Percentiles rank a stretch among this genome's conserved stretches.
Evolutionary conservation across 2,329 filamentous ascomycete species (phyloP).

Genomic region (Botrytis deweyae): DNA sequence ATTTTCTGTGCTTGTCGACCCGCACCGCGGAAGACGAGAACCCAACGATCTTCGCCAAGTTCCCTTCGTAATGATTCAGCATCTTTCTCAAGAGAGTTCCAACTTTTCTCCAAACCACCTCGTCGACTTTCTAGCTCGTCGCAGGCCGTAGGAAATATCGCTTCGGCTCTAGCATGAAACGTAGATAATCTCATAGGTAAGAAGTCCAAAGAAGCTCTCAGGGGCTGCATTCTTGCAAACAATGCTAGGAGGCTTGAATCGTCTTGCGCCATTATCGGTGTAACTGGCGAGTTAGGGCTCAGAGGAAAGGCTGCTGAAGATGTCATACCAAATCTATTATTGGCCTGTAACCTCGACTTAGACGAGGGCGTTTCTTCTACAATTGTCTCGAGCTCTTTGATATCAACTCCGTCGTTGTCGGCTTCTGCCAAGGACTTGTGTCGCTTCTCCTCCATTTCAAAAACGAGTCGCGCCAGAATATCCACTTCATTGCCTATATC

Average conservation of each 20-base stretch:
- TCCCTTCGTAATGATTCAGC: conserved; percentile 87
- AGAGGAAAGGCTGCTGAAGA: conserved; percentile 55
- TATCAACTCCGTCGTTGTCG: conserved; percentile 67
- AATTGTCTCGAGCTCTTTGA: conserved; percentile 88
- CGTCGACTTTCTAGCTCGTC: conserved; percentile 80
- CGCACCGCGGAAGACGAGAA: conserved; percentile 90
- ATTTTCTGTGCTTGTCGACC: conserved; percentile 92
- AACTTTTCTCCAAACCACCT: conserved; percentile 74
- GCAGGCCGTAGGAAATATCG: conserved; percentile 84
- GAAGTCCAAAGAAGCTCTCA: conserved; percentile 91
- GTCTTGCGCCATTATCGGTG: conserved; percentile 64
- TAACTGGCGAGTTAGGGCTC: conserved; percentile 60
- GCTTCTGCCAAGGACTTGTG: conserved; percentile 70
- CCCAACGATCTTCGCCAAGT: conserved; percentile 92
- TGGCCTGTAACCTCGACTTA: conserved; percentile 51
- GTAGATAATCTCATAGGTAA: conserved; percentile 89
- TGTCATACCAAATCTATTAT: conserved; percentile 68
- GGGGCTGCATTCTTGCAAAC: conserved; percentile 92
- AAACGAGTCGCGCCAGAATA: conserved; percentile 75
- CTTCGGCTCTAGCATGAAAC: conserved; percentile 75
- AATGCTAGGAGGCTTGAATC: conserved; percentile 85
- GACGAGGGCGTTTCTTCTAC: conserved; percentile 77
- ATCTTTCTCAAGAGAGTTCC: conserved; percentile 84
- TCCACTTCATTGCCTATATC: conserved; percentile 91
- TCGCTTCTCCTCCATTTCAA: conserved; percentile 96